A percentile compares a stretch with the other conserved stretches of the same genome.
phyloP scores from a whole-genome alignment of 2,329 filamentous ascomycete genomes.

The Ramichloridium luteum region DNA sequence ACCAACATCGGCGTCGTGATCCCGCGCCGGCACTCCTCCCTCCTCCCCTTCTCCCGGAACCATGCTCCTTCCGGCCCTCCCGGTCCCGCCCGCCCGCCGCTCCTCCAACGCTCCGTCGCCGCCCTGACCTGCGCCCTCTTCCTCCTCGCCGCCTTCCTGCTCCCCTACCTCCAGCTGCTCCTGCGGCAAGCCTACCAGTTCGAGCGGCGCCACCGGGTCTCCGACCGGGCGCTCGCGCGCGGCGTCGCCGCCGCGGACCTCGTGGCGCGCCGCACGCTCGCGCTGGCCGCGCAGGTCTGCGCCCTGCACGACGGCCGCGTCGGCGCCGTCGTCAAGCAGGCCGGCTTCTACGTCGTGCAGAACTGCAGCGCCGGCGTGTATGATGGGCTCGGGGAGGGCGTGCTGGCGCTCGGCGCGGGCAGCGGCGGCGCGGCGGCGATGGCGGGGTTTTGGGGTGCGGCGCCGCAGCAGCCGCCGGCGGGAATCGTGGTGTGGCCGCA shows the following conservation, averaged over 20 bases:
- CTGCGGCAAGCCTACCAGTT: constrained; percentile 45
- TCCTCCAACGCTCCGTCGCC: constrained; percentile 15
- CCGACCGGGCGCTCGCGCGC: constrained; percentile 42
- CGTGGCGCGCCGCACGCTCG: constrained; percentile 41
- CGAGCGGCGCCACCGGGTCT: constrained; percentile 55
- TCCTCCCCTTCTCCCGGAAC: constrained; percentile 9
- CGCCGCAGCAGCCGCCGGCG: no score
- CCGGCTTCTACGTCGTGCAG: constrained; percentile 49
- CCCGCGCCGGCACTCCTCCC: constrained; percentile 5
- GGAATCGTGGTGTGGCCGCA: no score
- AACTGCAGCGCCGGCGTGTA: constrained; percentile 54
- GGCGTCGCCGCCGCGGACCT: constrained; percentile 42
- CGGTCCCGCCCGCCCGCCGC: constrained; percentile 6
- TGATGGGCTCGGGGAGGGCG: constrained; percentile 48
- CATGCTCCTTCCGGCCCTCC: constrained; percentile 1
- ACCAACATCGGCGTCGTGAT: constrained; percentile 5
- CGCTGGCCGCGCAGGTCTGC: constrained; percentile 43
- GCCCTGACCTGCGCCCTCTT: constrained; percentile 28
- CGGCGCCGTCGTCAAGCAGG: constrained; percentile 45
- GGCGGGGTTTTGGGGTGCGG: not conserved
- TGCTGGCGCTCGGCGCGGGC: constrained; percentile 32
- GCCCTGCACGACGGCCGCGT: constrained; percentile 53
- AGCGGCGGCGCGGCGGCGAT: not conserved
- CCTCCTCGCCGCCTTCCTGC: constrained; percentile 45
- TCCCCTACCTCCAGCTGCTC: constrained; percentile 48